These are phyloP conservation scores for Monosporozyma yasuniensis DNA, from an alignment of 805 yeast genomes.

Conservation along the genomic window DNA sequence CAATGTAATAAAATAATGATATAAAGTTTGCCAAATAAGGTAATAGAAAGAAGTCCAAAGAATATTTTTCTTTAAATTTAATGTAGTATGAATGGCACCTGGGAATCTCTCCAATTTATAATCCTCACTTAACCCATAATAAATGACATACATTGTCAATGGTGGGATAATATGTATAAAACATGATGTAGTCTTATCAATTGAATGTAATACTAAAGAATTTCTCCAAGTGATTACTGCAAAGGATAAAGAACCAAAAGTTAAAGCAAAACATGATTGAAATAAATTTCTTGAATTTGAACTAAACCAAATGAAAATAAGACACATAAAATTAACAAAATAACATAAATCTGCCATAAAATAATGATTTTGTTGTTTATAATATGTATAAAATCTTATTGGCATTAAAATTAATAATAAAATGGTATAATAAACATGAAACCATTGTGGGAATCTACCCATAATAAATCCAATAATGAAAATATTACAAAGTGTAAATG, in stretches of 20 bases:
- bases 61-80: slow-evolving; percentile 42
- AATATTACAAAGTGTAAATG: slow-evolving; percentile 58
- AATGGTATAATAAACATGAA: slow-evolving; percentile 66
- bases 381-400: slow-evolving; percentile 72
- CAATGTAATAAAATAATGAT: slow-evolving; percentile 88
- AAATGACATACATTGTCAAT: slow-evolving; percentile 72
- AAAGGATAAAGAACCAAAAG: slow-evolving; percentile 83
- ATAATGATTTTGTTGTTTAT: slow-evolving; percentile 70
- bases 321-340: slow-evolving; percentile 65
- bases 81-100: slow-evolving; percentile 55
- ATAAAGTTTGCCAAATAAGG: slow-evolving; percentile 79
- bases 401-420: slow-evolving; percentile 65
- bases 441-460: slow-evolving; percentile 67
- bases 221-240: slow-evolving; percentile 96
- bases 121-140: slow-evolving; percentile 59
- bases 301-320: slow-evolving; percentile 72
- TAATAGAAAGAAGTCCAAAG: slow-evolving; percentile 74
- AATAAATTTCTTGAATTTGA: slow-evolving; percentile 68
- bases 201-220: slow-evolving; percentile 80
- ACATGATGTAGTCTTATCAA: slow-evolving; percentile 86
- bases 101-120: slow-evolving; percentile 56
- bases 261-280: slow-evolving; percentile 74
- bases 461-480: slow-evolving; percentile 66
- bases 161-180: slow-evolving; percentile 91
- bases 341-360: slow-evolving; percentile 90